Percentiles rank a stretch among this genome's conserved stretches.
Evolutionary conservation across 164 flowering plant species (phyloP).

Genomic region (Umbilicus rupestris): DNA sequence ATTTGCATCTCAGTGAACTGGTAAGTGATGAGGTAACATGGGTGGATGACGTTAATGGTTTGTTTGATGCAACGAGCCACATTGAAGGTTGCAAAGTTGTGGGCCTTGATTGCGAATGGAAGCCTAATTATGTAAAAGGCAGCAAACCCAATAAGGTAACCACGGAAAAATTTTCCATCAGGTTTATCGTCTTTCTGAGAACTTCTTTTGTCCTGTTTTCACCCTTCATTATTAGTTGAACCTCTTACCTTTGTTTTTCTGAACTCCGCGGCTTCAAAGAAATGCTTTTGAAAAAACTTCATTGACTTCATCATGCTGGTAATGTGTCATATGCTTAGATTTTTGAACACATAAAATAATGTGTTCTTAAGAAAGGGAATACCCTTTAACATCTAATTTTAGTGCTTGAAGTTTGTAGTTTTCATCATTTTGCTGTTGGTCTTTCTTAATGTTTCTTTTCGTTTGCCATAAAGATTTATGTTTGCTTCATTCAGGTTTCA

Average conservation of each 20-base stretch:
- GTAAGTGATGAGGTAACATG: constrained; percentile 50
- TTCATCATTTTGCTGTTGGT: neutral
- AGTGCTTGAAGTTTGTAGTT: neutral
- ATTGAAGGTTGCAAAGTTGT: constrained; percentile 69
- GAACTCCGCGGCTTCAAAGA: neutral
- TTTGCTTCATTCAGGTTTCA: constrained; percentile 60
- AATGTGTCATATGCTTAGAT: neutral
- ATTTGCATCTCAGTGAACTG: constrained; percentile 51
- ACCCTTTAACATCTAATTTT: neutral
- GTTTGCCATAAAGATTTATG: neutral
- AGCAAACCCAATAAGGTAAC: constrained; percentile 71
- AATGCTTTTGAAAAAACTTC: neutral
- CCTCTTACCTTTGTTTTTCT: neutral
- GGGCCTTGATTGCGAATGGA: constrained; percentile 97
- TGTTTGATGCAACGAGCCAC: constrained; percentile 47
- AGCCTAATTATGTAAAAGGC: constrained; percentile 82
- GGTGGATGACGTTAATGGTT: constrained; percentile 62
- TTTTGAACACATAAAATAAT: neutral
- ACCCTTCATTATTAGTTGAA: neutral
- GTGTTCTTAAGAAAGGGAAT: neutral
- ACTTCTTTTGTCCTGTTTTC: neutral
- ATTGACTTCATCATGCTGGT: neutral
- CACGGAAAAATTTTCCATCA: neutral
- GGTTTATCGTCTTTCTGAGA: neutral
- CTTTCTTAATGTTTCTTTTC: neutral